These are phyloP conservation scores for Epichloe typhina DNA, from an alignment of 2,329 filamentous ascomycete genomes.

Conservation along the genomic window DNA sequence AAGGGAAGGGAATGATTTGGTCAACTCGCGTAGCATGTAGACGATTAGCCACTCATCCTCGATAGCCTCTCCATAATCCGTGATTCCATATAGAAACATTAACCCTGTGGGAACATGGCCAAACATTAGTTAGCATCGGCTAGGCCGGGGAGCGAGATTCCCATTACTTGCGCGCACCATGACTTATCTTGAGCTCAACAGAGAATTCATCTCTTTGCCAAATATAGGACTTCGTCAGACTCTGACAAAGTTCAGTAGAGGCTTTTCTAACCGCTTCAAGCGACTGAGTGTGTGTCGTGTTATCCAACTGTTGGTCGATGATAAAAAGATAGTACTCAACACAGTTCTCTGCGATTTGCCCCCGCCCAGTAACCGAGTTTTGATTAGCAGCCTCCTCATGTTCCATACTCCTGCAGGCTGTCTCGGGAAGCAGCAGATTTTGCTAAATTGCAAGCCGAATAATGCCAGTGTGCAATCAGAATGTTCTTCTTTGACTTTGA, in stretches of 20 bases:
- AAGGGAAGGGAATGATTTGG: conserved; percentile 53
- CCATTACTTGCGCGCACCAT: conserved; percentile 29
- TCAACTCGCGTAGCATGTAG: conserved; percentile 73
- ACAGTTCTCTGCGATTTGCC: conserved; percentile 59
- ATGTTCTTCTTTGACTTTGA: neutral
- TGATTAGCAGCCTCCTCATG: neutral
- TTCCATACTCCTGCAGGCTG: neutral
- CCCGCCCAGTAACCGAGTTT: neutral
- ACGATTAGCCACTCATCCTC: conserved; percentile 98
- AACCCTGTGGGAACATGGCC: conserved; percentile 13
- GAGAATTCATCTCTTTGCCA: conserved; percentile 82
- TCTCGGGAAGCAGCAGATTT: neutral
- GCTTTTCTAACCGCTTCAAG: conserved; percentile 63
- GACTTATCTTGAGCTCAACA: conserved; percentile 48
- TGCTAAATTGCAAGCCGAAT: neutral
- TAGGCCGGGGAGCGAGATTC: neutral
- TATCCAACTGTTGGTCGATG: conserved; percentile 40
- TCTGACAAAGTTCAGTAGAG: conserved; percentile 46
- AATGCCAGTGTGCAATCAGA: neutral
- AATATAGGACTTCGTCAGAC: conserved; percentile 71
- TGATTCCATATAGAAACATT: conserved; percentile 58
- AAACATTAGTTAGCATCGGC: neutral
- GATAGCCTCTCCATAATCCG: conserved; percentile 85
- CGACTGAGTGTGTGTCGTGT: conserved; percentile 44
- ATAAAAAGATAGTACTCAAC: conserved; percentile 76